phyloP scores from a whole-genome alignment of 2,329 filamentous ascomycete genomes.

The Cladosporium halotolerans region DNA sequence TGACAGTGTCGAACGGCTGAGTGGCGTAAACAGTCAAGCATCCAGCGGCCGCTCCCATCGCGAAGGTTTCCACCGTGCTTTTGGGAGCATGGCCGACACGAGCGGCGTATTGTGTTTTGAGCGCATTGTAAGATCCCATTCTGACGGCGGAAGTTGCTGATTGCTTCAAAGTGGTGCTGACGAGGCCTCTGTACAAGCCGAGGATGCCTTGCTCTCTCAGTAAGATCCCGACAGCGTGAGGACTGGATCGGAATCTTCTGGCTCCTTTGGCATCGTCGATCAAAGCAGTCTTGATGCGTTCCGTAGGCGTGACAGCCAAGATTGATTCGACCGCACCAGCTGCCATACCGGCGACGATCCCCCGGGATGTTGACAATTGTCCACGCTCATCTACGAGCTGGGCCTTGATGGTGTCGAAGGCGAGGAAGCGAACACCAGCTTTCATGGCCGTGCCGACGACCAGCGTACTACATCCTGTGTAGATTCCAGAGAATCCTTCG shows the following conservation, averaged over 20 bases:
- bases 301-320: slow-evolving; percentile 61
- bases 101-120: slow-evolving; percentile 32
- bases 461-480: slow-evolving; percentile 28
- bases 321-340: slow-evolving; percentile 57
- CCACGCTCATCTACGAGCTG: slow-evolving; percentile 25
- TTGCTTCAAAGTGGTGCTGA: slow-evolving; percentile 45
- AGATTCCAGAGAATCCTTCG: slow-evolving; percentile 26
- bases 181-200: slow-evolving; percentile 41
- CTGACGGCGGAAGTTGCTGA: slow-evolving; percentile 43
- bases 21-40: slow-evolving; percentile 36
- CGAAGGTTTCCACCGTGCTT: slow-evolving; percentile 23
- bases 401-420: slow-evolving; percentile 27
- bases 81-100: slow-evolving; percentile 21
- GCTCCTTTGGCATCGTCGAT: slow-evolving; percentile 50
- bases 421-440: slow-evolving; percentile 28
- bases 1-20: slow-evolving; percentile 40
- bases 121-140: slow-evolving; percentile 46
- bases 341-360: slow-evolving; percentile 51
- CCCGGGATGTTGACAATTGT: slow-evolving; percentile 22
- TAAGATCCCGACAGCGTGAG: slow-evolving; percentile 17
- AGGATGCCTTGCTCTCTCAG: slow-evolving; percentile 36
- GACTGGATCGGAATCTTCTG: slow-evolving; percentile 18
- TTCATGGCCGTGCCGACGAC: slow-evolving; percentile 29
- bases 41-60: slow-evolving; percentile 27
- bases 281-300: slow-evolving; percentile 63